A percentile compares a stretch with the other conserved stretches of the same genome.
Evolutionary conservation across 2,329 filamentous ascomycete genomes (phyloP).

Genomic region (Sporothrix luriei): DNA sequence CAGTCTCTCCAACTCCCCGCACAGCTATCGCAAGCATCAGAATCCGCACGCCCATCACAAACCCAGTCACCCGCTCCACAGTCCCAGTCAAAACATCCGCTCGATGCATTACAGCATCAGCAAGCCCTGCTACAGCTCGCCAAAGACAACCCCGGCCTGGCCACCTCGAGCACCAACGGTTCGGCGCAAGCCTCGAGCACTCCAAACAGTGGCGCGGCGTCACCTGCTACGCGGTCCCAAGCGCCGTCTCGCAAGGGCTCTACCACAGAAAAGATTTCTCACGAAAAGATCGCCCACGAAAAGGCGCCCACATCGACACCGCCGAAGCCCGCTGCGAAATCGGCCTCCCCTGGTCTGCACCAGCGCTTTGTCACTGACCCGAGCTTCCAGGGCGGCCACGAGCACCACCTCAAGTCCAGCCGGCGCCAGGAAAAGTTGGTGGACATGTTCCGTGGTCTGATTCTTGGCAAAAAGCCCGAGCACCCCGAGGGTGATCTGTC

Average conservation of each 20-base stretch:
- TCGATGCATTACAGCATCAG: slow-evolving; percentile 18
- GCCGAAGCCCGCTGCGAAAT: slow-evolving; percentile 44
- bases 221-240: slow-evolving; percentile 47
- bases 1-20: too few relatives aligned
- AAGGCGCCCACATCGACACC: slow-evolving; percentile 40
- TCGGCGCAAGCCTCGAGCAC: slow-evolving; percentile 38
- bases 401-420: slow-evolving; percentile 85
- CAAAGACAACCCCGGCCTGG: slow-evolving; percentile 40
- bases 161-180: slow-evolving; percentile 36
- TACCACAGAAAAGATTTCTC: slow-evolving; percentile 46
- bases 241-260: slow-evolving; percentile 51
- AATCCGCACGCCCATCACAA: slow-evolving; percentile 21
- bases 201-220: slow-evolving; percentile 35
- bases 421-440: slow-evolving; percentile 93
- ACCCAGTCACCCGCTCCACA: slow-evolving; percentile 13
- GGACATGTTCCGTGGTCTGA: slow-evolving; percentile 84
- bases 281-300: slow-evolving; percentile 38
- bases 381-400: slow-evolving; percentile 69
- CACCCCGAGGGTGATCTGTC: slow-evolving; percentile 80
- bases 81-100: not conserved
- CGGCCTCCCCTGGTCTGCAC: slow-evolving; percentile 38
- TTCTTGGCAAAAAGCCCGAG: slow-evolving; percentile 77
- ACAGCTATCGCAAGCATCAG: slow-evolving; percentile 35
- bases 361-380: slow-evolving; percentile 57
- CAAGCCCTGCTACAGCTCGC: slow-evolving; percentile 30